These are phyloP conservation scores for Cordia subcordata DNA, from an alignment of 257 asterid species.

Conservation along the genomic window DNA sequence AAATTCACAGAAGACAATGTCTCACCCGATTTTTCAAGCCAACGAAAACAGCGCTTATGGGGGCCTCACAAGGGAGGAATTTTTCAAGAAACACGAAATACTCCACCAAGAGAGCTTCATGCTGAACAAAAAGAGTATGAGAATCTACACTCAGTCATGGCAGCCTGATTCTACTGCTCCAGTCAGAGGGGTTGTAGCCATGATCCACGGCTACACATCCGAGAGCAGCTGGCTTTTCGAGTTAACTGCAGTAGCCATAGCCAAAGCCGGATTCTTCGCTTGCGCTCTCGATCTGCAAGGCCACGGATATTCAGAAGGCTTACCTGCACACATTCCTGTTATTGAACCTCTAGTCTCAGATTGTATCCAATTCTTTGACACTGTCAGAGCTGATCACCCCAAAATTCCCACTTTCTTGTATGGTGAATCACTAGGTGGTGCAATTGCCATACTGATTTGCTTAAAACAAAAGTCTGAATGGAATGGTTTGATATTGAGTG, in stretches of 20 bases:
- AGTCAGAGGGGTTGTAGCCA: slow-evolving; percentile 50
- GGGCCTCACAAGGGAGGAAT: slow-evolving; percentile 40
- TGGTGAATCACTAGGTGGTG: slow-evolving; percentile 82
- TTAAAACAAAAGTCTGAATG: slow-evolving; percentile 47
- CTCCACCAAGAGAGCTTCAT: slow-evolving; percentile 54
- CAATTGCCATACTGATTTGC: slow-evolving; percentile 48
- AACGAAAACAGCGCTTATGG: slow-evolving; percentile 77
- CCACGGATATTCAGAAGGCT: slow-evolving; percentile 70
- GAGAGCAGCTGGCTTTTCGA: slow-evolving; percentile 85
- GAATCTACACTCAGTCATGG: slow-evolving; percentile 70
- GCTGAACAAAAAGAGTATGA: slow-evolving; percentile 44
- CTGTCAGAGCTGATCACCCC: slow-evolving; percentile 29
- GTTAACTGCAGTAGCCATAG: slow-evolving; percentile 68
- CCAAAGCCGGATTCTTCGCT: slow-evolving; percentile 59
- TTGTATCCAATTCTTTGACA: slow-evolving; percentile 48
- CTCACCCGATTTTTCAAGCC: slow-evolving; percentile 70
- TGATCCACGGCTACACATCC: slow-evolving; percentile 78
- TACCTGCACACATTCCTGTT: slow-evolving; percentile 49
- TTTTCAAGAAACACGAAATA: slow-evolving; percentile 55
- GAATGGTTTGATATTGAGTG: slow-evolving; percentile 66
- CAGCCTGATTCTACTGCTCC: slow-evolving; percentile 28
- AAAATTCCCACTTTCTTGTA: slow-evolving; percentile 58
- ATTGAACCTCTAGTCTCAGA: slow-evolving; percentile 44
- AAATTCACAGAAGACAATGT: too few relatives aligned
- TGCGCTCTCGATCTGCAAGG: slow-evolving; percentile 77